Evolutionary conservation across 2,329 filamentous ascomycete genomes (phyloP).

Genomic region (Aspergillus vadensis): DNA sequence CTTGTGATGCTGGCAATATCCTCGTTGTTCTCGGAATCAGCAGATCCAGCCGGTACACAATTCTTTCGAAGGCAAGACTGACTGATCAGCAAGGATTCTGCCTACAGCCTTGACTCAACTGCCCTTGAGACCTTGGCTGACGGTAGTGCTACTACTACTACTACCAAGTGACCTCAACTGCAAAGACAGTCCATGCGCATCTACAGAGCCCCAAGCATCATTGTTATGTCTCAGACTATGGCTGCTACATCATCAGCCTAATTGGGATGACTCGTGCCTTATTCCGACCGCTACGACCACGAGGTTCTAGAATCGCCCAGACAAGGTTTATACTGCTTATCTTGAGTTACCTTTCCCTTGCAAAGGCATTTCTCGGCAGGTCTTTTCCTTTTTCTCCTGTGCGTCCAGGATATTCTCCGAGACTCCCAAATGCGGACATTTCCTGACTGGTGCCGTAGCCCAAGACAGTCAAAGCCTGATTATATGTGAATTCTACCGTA

Average conservation of each 20-base stretch:
- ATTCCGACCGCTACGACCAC: conserved; percentile 7
- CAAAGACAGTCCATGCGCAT: no score
- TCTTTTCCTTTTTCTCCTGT: not conserved
- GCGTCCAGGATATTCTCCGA: conserved; percentile 14
- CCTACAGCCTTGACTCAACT: not conserved
- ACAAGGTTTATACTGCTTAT: not conserved
- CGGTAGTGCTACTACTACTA: not conserved
- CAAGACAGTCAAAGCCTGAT: not conserved
- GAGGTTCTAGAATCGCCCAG: conserved; percentile 7
- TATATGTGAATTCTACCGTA: not conserved
- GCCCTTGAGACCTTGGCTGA: not conserved
- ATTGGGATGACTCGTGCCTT: not conserved
- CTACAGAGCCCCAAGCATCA: not conserved
- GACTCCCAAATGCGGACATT: conserved; percentile 1
- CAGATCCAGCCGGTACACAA: not conserved
- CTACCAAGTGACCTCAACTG: not conserved
- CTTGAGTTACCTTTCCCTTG: not conserved
- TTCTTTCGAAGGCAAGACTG: not conserved
- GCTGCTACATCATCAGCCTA: not conserved
- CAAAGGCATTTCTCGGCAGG: not conserved
- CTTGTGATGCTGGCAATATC: not conserved
- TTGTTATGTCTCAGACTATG: not conserved
- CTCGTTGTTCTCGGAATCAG: not conserved
- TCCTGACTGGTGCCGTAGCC: conserved; percentile 1
- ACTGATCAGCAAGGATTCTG: not conserved